Evolutionary conservation across 1,284 basidiomycete genomes (phyloP).

Genomic region (Ceratobasidium sp.): DNA sequence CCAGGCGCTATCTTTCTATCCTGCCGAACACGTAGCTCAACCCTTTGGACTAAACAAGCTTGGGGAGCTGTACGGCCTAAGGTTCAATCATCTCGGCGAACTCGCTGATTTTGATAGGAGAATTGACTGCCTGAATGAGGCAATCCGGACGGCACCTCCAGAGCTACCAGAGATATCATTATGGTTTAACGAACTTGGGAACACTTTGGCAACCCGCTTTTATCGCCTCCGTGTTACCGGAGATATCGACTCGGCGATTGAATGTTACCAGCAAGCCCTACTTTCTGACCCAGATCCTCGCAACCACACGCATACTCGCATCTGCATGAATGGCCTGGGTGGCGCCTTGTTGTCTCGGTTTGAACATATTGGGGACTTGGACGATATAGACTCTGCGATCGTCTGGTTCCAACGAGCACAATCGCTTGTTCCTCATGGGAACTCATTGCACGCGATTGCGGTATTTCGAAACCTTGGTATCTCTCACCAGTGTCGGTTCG

Average conservation of each 20-base stretch:
- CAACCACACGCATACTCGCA: background rate
- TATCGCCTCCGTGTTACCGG: background rate
- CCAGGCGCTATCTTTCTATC: background rate
- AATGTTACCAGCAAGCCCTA: background rate
- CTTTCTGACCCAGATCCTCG: background rate
- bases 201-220: background rate
- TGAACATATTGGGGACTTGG: background rate
- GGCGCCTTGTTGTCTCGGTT: background rate
- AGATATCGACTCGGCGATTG: constrained; percentile 15
- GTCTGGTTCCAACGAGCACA: background rate
- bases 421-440: background rate
- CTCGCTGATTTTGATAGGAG: background rate
- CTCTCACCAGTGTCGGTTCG: background rate
- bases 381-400: background rate
- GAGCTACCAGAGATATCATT: background rate
- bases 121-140: background rate
- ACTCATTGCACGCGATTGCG: background rate
- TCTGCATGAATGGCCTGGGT: background rate
- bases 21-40: background rate
- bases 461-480: background rate
- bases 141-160: background rate
- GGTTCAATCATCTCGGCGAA: background rate
- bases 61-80: background rate
- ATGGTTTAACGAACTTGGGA: background rate
- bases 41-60: background rate